phyloP scores from a whole-genome alignment of 2,329 filamentous ascomycete genomes.

The Dactylellina leptospora region DNA sequence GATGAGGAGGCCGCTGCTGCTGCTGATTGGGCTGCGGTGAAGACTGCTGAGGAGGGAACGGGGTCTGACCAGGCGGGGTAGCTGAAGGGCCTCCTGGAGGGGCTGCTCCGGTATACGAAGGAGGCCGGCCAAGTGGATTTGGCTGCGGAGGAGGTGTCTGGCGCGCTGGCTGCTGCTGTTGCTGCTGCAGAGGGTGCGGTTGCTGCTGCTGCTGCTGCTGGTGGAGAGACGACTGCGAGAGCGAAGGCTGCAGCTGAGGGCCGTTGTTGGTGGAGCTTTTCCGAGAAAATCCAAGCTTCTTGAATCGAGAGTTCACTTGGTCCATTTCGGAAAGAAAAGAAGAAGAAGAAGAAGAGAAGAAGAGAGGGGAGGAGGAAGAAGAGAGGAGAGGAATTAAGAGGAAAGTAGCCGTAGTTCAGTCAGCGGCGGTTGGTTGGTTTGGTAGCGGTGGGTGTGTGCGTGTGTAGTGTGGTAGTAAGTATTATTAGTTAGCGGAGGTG shows the following conservation, averaged over 20 bases:
- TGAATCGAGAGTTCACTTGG: constrained; percentile 66
- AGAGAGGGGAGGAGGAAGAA: constrained; percentile 44
- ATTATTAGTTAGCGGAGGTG: constrained; percentile 13
- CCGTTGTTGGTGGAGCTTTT: constrained; percentile 58
- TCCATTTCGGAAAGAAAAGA: constrained; percentile 59
- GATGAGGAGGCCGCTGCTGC: constrained; percentile 55
- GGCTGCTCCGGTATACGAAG: constrained; percentile 69
- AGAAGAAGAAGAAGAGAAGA: constrained; percentile 38
- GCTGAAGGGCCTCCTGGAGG: constrained; percentile 67
- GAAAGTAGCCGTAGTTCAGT: not conserved
- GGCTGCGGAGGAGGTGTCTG: constrained; percentile 59
- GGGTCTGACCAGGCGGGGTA: constrained; percentile 62
- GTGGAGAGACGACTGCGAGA: constrained; percentile 49
- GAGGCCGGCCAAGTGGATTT: constrained; percentile 69
- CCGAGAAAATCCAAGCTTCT: constrained; percentile 64
- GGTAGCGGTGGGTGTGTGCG: constrained; percentile 25
- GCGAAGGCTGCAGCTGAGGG: constrained; percentile 55
- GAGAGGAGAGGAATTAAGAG: constrained; percentile 23
- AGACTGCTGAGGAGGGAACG: constrained; percentile 61
- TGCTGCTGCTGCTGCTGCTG: constrained; percentile 62
- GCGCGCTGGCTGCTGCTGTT: constrained; percentile 62
- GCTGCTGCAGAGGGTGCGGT: constrained; percentile 58
- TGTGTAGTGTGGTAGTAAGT: constrained; percentile 10
- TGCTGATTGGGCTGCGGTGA: constrained; percentile 62
- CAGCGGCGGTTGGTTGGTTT: constrained; percentile 20